phyloP scores from a whole-genome alignment of 257 asterid species.

The Fraxinus pennsylvanica region DNA sequence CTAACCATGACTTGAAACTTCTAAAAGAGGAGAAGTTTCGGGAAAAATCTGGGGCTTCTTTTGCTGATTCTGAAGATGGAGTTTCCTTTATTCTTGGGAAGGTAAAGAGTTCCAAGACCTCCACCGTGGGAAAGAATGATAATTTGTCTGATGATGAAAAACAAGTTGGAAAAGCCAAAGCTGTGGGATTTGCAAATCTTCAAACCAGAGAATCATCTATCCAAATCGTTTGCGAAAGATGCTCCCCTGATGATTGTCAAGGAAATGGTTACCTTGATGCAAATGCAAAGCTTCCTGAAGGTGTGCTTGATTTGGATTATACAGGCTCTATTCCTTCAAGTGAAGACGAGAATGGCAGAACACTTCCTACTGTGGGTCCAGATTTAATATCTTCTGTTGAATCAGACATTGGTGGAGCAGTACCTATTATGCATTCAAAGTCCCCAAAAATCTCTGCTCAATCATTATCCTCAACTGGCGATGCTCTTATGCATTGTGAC shows the following conservation, averaged over 20 bases:
- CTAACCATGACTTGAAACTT: conserved; percentile 56
- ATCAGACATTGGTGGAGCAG: conserved; percentile 32
- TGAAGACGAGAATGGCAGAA: conserved; percentile 37
- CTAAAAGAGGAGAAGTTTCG: conserved; percentile 54
- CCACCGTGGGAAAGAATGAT: conserved; percentile 38
- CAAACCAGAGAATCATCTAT: conserved; percentile 42
- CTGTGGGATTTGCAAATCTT: conserved; percentile 30
- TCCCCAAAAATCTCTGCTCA: conserved; percentile 36
- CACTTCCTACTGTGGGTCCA: conserved; percentile 35
- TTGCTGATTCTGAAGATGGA: conserved; percentile 69
- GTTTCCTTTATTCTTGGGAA: conserved; percentile 64
- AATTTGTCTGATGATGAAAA: conserved; percentile 42
- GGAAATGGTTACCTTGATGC: conserved; percentile 44
- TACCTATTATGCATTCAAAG: conserved; percentile 33
- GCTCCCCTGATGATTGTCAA: conserved; percentile 32
- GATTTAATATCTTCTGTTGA: conserved; percentile 32
- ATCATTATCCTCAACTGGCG: conserved; percentile 26
- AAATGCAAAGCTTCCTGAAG: conserved; percentile 24
- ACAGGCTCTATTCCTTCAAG: conserved; percentile 33
- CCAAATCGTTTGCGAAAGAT: conserved; percentile 32
- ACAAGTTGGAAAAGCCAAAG: conserved; percentile 32
- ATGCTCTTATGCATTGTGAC: conserved; percentile 33
- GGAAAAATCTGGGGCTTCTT: conserved; percentile 41
- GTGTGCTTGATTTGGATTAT: conserved; percentile 32
- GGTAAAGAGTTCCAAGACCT: conserved; percentile 48